Percentiles rank a stretch among this genome's conserved stretches.
These are phyloP conservation scores for Blastobotrys chiropterorum DNA, from an alignment of 805 yeast species.

Conservation along the genomic window DNA sequence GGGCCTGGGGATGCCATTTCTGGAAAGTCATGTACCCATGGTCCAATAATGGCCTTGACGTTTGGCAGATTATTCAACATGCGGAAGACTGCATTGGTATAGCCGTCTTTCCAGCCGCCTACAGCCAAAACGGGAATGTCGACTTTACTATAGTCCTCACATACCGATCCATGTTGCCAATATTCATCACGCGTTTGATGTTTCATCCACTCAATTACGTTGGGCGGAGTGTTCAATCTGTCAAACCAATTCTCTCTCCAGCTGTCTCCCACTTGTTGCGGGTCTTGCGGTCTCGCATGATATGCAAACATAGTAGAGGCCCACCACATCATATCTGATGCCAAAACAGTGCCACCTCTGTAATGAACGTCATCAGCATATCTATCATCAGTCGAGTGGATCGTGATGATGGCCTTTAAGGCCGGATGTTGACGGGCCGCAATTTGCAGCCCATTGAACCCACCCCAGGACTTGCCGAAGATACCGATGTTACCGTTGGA, in stretches of 20 bases:
- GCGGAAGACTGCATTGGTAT: conserved; percentile 40
- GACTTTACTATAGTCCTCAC: conserved; percentile 36
- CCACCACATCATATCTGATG: conserved; percentile 47
- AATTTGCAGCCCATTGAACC: conserved; percentile 41
- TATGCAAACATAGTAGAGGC: conserved; percentile 42
- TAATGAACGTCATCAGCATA: conserved; percentile 46
- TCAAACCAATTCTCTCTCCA: conserved; percentile 39
- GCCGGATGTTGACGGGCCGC: conserved; percentile 45
- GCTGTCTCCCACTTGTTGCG: conserved; percentile 32
- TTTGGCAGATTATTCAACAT: conserved; percentile 38
- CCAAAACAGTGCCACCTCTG: conserved; percentile 41
- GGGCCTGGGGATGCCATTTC: conserved; percentile 44
- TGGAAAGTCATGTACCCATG: conserved; percentile 47
- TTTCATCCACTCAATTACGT: conserved; percentile 37
- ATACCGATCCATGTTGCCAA: conserved; percentile 44
- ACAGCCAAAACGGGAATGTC: conserved; percentile 40
- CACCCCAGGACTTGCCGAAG: conserved; percentile 48
- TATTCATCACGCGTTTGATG: conserved; percentile 42
- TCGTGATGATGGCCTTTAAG: conserved; percentile 37
- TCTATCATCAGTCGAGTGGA: conserved; percentile 44
- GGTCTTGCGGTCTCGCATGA: conserved; percentile 43
- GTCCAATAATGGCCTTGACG: conserved; percentile 37
- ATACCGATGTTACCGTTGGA: conserved; percentile 42
- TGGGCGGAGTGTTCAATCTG: conserved; percentile 28
- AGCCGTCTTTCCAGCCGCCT: conserved; percentile 43